These are phyloP conservation scores for Podila minutissima DNA, from an alignment of 192 early-diverging fungal species.

Conservation along the genomic window DNA sequence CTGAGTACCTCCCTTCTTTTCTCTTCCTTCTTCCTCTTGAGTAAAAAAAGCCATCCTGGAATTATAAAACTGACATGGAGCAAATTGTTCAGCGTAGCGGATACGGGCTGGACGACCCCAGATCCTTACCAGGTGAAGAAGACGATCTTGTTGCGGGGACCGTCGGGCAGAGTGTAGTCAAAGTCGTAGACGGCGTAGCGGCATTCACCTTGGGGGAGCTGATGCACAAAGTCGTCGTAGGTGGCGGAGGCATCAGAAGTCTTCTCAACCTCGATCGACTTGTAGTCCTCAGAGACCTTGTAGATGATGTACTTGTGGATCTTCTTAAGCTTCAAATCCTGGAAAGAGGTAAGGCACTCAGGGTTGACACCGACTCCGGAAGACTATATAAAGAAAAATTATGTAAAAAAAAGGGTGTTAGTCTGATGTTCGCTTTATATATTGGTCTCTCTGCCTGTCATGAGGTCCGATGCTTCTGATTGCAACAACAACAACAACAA, in stretches of 20 bases:
- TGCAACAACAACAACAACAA: no score
- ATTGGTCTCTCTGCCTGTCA: no score
- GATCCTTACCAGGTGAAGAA: constrained; percentile 84
- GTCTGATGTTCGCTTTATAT: no score
- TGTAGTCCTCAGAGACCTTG: constrained; percentile 77
- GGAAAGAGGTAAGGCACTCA: constrained; percentile 70
- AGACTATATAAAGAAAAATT: constrained; percentile 57
- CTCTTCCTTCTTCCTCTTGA: no score
- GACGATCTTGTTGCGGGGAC: constrained; percentile 85
- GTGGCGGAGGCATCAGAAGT: constrained; percentile 40
- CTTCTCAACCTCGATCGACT: constrained; percentile 76
- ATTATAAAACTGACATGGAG: no score
- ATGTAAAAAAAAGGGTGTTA: constrained; percentile 1
- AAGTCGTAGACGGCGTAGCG: constrained; percentile 94
- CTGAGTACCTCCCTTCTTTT: no score
- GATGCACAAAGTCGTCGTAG: constrained; percentile 76
- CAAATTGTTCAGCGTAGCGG: no score
- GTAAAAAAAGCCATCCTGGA: no score
- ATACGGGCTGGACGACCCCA: no score
- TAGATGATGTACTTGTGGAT: constrained; percentile 83
- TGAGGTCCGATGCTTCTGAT: no score
- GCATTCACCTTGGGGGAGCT: constrained; percentile 72
- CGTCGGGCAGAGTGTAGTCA: constrained; percentile 73
- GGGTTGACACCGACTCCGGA: constrained; percentile 78
- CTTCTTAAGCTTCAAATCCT: constrained; percentile 79